A percentile compares a stretch with the other conserved stretches of the same genome.
Evolutionary conservation across 2,329 filamentous ascomycete genomes (phyloP).

Genomic region (Emydomyces testavorans): DNA sequence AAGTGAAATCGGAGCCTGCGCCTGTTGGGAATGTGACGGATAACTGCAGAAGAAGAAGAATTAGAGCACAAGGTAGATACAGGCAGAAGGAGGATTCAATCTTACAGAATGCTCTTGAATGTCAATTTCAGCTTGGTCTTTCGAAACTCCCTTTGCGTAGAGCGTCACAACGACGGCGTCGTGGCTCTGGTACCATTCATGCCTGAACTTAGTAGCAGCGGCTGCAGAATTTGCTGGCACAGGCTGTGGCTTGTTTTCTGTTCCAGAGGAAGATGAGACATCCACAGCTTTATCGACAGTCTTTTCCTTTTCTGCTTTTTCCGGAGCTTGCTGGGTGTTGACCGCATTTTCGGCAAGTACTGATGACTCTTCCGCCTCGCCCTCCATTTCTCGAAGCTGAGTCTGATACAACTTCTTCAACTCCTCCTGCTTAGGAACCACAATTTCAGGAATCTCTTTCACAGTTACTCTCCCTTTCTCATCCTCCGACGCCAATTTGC

Average conservation of each 20-base stretch:
- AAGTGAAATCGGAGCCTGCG: slow-evolving; percentile 46
- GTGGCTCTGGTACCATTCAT: slow-evolving; percentile 57
- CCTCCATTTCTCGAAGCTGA: slow-evolving; percentile 21
- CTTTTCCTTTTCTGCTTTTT: not conserved
- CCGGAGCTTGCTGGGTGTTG: not conserved
- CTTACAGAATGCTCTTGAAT: slow-evolving; percentile 40
- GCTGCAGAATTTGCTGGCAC: slow-evolving; percentile 19
- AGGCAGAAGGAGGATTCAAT: slow-evolving; percentile 14
- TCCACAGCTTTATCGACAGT: not conserved
- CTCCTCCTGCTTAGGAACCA: slow-evolving; percentile 34
- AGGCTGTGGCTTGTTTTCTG: not conserved
- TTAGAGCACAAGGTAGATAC: slow-evolving; percentile 12
- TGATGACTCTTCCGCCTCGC: slow-evolving; percentile 4
- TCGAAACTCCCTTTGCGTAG: slow-evolving; percentile 53
- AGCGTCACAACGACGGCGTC: slow-evolving; percentile 52
- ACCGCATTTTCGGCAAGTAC: not conserved
- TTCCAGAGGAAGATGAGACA: not conserved
- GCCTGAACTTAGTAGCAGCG: slow-evolving; percentile 48
- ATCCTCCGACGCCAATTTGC: slow-evolving; percentile 40
- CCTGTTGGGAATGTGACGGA: slow-evolving; percentile 49
- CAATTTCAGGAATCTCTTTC: slow-evolving; percentile 43
- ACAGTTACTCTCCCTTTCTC: slow-evolving; percentile 37
- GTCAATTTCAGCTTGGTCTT: slow-evolving; percentile 45
- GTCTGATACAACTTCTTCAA: slow-evolving; percentile 27
- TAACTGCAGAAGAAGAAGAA: slow-evolving; percentile 31